Percentiles rank a stretch among this genome's conserved stretches.
Conservation (phyloP, 2,329 filamentous ascomycete genomes). For the Westerdykella sp. region DNA sequence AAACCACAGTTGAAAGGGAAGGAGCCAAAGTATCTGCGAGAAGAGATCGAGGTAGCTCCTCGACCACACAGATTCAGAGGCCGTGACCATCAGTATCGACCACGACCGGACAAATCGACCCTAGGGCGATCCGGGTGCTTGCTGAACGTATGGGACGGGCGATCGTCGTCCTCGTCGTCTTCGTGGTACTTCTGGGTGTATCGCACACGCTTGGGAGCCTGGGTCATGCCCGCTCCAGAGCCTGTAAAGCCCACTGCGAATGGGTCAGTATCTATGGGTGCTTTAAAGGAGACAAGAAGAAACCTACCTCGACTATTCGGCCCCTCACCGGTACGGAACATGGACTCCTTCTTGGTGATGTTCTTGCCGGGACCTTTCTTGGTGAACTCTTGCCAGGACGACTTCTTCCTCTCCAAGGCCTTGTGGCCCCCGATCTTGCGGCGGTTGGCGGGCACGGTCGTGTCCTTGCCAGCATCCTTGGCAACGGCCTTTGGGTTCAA, state of each 20-base stretch:
- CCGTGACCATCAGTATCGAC: too few species aligned
- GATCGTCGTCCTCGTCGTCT: conserved; percentile 13
- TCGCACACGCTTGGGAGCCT: conserved; percentile 73
- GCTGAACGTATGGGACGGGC: not conserved
- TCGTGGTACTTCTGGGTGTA: conserved; percentile 64
- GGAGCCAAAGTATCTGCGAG: too few species aligned
- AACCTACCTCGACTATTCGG: conserved; percentile 74
- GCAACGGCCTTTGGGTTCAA: conserved; percentile 58
- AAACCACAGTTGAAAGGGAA: too few species aligned
- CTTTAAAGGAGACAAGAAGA: not conserved
- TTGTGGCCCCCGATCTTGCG: conserved; percentile 83
- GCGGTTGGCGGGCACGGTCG: conserved; percentile 58
- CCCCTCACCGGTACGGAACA: conserved; percentile 90
- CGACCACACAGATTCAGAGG: too few species aligned
- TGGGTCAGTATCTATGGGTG: conserved; percentile 14
- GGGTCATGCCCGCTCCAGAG: conserved; percentile 92
- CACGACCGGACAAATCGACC: too few species aligned
- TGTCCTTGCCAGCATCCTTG: conserved; percentile 60
- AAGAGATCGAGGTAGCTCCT: too few species aligned
- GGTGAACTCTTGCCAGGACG: conserved; percentile 91
- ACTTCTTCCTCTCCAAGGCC: conserved; percentile 84
- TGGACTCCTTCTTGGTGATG: conserved; percentile 88
- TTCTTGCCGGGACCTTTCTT: conserved; percentile 57
- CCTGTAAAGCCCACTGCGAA: conserved; percentile 84
- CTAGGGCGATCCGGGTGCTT: too few species aligned